Conservation (phyloP, 176 grass and related monocot species). For the Chrysopogon serrulatus region DNA sequence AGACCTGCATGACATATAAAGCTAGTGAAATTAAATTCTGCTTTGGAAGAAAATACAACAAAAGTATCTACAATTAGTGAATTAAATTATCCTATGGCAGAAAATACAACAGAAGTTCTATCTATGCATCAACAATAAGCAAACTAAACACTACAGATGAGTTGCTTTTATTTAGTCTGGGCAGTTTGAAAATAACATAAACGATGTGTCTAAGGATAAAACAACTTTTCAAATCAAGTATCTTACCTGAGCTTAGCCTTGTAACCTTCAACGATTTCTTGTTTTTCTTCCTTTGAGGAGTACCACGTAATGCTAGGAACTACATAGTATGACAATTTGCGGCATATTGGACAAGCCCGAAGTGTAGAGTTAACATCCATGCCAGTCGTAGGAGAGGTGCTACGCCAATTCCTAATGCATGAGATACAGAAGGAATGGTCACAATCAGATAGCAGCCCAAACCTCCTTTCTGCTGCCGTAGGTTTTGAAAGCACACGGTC, state of each 20-base stretch:
- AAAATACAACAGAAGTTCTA: neutral
- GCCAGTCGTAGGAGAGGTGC: conserved; percentile 65
- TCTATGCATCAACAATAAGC: neutral
- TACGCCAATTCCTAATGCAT: conserved; percentile 92
- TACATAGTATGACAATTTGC: conserved; percentile 69
- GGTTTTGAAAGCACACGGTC: conserved; percentile 76
- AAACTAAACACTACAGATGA: neutral
- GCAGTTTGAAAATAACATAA: neutral
- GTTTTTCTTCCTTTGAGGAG: conserved; percentile 78
- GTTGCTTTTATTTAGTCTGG: neutral
- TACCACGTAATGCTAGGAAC: conserved; percentile 82
- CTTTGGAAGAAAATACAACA: neutral
- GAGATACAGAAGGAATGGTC: conserved; percentile 91
- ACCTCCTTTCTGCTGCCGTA: conserved; percentile 69
- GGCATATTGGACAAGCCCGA: conserved; percentile 82
- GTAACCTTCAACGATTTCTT: conserved; percentile 78
- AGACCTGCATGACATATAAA: conserved; percentile 47
- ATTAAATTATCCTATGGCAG: conserved; percentile 1
- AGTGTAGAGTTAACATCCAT: conserved; percentile 78
- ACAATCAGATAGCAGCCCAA: conserved; percentile 84
- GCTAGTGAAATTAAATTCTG: conserved; percentile 7
- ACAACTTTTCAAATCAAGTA: conserved; percentile 23
- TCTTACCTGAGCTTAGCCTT: conserved; percentile 90
- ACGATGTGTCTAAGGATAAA: neutral
- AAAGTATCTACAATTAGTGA: neutral